phyloP scores from a whole-genome alignment of 371 early-diverging fungal species.

The Mucor racemosus region DNA sequence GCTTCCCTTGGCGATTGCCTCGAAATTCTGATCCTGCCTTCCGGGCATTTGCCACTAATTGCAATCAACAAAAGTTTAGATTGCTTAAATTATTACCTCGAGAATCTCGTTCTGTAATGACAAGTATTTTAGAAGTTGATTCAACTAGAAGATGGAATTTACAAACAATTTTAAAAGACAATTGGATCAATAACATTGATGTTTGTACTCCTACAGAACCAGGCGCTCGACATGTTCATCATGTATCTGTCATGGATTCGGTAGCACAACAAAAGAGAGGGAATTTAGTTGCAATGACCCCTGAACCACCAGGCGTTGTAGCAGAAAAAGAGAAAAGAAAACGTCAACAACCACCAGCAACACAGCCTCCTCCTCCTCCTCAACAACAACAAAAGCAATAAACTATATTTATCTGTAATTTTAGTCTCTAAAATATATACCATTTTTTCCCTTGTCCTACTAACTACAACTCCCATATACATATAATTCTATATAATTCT shows the following conservation, averaged over 20 bases:
- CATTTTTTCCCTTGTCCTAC: neutral
- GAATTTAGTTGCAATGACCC: constrained; percentile 46
- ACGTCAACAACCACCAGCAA: constrained; percentile 6
- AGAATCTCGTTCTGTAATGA: constrained; percentile 50
- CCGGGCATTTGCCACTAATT: constrained; percentile 51
- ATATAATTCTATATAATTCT: neutral
- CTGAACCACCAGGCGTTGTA: constrained; percentile 51
- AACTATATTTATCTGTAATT: neutral
- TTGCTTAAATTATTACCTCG: constrained; percentile 55
- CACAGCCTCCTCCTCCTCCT: neutral
- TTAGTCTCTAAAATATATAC: constrained; percentile 3
- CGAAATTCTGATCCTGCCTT: constrained; percentile 62
- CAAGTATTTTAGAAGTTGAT: constrained; percentile 57
- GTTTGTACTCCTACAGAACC: constrained; percentile 53
- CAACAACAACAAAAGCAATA: neutral
- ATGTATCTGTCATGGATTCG: constrained; percentile 36
- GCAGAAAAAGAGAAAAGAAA: constrained; percentile 46
- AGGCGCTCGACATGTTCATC: constrained; percentile 53
- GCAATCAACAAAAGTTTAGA: constrained; percentile 46
- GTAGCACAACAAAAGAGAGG: constrained; percentile 26
- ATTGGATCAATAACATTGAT: constrained; percentile 63
- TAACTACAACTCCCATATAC: neutral
- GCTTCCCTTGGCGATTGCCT: constrained; percentile 79
- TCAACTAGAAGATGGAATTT: constrained; percentile 55
- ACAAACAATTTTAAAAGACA: constrained; percentile 47